These are phyloP conservation scores for Actinomucor elegans DNA, from an alignment of 371 early-diverging fungal genomes.

Conservation along the genomic window DNA sequence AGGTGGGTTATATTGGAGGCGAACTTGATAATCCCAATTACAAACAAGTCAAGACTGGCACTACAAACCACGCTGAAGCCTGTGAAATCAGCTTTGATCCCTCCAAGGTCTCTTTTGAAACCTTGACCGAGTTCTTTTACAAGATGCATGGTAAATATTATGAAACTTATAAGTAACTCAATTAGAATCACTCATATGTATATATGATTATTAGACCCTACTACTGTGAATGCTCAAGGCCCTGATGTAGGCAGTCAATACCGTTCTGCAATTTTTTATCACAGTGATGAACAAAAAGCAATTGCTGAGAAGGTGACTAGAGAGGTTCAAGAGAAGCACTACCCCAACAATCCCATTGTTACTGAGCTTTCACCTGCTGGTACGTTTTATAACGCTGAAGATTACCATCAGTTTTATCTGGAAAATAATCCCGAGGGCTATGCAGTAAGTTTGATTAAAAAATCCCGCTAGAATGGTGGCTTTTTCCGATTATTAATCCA, in stretches of 20 bases:
- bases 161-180: no score
- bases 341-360: constrained; percentile 52
- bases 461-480: no score
- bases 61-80: constrained; percentile 82
- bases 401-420: constrained; percentile 86
- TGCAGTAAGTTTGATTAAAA: constrained; percentile 16
- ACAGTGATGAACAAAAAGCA: constrained; percentile 67
- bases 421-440: constrained; percentile 56
- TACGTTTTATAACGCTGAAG: constrained; percentile 83
- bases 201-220: constrained; percentile 40
- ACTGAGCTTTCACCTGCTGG: constrained; percentile 70
- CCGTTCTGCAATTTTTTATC: constrained; percentile 85
- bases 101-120: constrained; percentile 56
- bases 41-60: constrained; percentile 66
- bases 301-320: constrained; percentile 72
- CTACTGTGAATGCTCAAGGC: constrained; percentile 48
- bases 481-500: constrained; percentile 6
- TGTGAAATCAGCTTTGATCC: constrained; percentile 78
- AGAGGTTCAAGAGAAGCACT: constrained; percentile 62
- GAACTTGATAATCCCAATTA: constrained; percentile 52
- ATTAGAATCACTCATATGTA: no score
- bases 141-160: constrained; percentile 68
- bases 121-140: constrained; percentile 80
- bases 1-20: constrained; percentile 87
- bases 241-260: constrained; percentile 45